Percentiles rank a stretch among this genome's conserved stretches.
phyloP scores from a whole-genome alignment of 305 asterid species.

The Petunia hybrid region DNA sequence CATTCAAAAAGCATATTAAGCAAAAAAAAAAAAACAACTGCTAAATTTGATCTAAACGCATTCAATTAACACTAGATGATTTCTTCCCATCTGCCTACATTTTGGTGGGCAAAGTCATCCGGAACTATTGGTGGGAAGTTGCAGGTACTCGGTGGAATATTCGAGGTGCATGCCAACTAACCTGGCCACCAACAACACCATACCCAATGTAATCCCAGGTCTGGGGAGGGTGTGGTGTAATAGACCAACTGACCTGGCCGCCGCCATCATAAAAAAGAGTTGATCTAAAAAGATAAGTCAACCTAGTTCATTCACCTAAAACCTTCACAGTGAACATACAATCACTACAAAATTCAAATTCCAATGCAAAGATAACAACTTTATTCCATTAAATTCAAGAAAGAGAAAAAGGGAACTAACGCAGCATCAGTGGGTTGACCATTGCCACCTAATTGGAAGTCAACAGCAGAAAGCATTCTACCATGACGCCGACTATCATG shows the following conservation, averaged over 20 bases:
- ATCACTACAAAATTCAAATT: neutral
- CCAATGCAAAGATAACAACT: neutral
- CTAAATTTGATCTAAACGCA: neutral
- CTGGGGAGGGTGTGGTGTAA: too few relatives aligned
- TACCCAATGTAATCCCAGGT: too few relatives aligned
- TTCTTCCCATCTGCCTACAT: too few relatives aligned
- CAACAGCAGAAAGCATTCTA: constrained; percentile 84
- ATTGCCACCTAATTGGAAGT: constrained; percentile 79
- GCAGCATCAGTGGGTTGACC: constrained; percentile 84
- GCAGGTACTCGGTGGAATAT: too few relatives aligned
- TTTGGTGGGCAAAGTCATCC: too few relatives aligned
- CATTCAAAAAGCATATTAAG: neutral
- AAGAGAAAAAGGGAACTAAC: constrained; percentile 50
- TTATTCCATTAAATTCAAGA: neutral
- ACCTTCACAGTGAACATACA: constrained; percentile 5
- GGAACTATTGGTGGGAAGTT: too few relatives aligned
- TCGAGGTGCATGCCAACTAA: too few relatives aligned
- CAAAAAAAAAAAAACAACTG: neutral
- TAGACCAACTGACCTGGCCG: too few relatives aligned
- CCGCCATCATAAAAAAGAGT: too few relatives aligned
- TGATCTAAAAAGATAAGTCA: neutral
- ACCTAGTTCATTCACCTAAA: neutral
- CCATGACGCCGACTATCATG: constrained; percentile 88
- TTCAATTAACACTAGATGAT: too few relatives aligned
- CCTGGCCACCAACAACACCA: too few relatives aligned